These are phyloP conservation scores for Lipomyces sp. DNA, from an alignment of 805 yeast species.

Conservation along the genomic window DNA sequence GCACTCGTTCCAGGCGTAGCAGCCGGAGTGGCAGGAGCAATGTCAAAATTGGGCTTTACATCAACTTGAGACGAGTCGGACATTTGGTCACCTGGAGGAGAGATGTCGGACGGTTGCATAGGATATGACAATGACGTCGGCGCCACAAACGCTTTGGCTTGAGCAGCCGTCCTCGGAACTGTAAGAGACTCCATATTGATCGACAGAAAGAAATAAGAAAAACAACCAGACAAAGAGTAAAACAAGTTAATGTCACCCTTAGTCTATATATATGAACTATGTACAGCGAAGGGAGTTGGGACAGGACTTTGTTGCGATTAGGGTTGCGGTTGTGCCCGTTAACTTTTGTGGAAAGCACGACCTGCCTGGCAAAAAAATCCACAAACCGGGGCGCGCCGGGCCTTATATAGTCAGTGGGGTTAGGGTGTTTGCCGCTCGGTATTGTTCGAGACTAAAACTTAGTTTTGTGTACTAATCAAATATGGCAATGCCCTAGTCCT, in stretches of 20 bases:
- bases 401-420: constrained; percentile 18
- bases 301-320: neutral
- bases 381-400: constrained; percentile 16
- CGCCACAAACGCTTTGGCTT: constrained; percentile 73
- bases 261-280: neutral
- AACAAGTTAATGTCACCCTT: constrained; percentile 43
- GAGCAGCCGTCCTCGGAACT: constrained; percentile 76
- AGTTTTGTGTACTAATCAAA: neutral
- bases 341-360: neutral
- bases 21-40: constrained; percentile 30
- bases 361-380: neutral
- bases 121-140: constrained; percentile 68
- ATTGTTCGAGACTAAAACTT: neutral
- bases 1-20: constrained; percentile 28
- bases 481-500: neutral
- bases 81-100: constrained; percentile 27
- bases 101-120: constrained; percentile 52
- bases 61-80: constrained; percentile 31
- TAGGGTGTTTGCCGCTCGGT: constrained; percentile 18
- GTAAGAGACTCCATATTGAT: constrained; percentile 70
- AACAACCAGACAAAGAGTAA: constrained; percentile 34
- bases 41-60: constrained; percentile 34
- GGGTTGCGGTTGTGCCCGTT: neutral
- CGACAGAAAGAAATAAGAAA: constrained; percentile 11
- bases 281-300: neutral